These are phyloP conservation scores for Camelina laxa DNA, from an alignment of 345 rosid species.

Conservation along the genomic window DNA sequence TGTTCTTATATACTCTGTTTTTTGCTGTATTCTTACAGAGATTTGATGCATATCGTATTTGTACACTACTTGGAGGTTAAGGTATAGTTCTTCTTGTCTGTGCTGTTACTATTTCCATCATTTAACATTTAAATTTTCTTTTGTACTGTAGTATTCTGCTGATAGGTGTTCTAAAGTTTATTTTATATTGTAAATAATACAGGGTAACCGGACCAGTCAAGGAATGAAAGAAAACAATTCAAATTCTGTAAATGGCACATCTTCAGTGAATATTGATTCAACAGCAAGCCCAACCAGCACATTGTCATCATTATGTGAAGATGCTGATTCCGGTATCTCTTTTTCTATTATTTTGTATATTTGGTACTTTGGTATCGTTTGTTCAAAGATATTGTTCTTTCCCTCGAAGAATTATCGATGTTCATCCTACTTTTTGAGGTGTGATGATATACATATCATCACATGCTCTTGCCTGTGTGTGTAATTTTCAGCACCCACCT, in stretches of 20 bases:
- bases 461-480: conserved; percentile 29
- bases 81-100: conserved; percentile 52
- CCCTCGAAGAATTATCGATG: background rate
- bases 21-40: conserved; percentile 58
- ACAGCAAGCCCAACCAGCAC: conserved; percentile 76
- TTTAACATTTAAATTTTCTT: conserved; percentile 22
- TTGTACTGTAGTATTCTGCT: conserved; percentile 7
- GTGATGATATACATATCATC: conserved; percentile 25
- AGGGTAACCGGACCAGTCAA: conserved; percentile 70
- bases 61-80: conserved; percentile 78
- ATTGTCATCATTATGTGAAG: conserved; percentile 75
- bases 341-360: conserved; percentile 10
- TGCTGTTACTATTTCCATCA: background rate
- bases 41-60: conserved; percentile 70
- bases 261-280: conserved; percentile 72
- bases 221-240: conserved; percentile 57
- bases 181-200: conserved; percentile 26
- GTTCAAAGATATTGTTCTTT: conserved; percentile 21
- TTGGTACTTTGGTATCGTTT: conserved; percentile 1
- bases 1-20: conserved; percentile 30
- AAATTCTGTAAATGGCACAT: conserved; percentile 50
- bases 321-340: conserved; percentile 82
- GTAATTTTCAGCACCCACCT: conserved; percentile 27
- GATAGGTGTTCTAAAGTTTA: conserved; percentile 14
- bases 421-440: conserved; percentile 12